Evolutionary conservation across 208 protist species (phyloP).

Genomic region (Trypanosoma rangeli): DNA sequence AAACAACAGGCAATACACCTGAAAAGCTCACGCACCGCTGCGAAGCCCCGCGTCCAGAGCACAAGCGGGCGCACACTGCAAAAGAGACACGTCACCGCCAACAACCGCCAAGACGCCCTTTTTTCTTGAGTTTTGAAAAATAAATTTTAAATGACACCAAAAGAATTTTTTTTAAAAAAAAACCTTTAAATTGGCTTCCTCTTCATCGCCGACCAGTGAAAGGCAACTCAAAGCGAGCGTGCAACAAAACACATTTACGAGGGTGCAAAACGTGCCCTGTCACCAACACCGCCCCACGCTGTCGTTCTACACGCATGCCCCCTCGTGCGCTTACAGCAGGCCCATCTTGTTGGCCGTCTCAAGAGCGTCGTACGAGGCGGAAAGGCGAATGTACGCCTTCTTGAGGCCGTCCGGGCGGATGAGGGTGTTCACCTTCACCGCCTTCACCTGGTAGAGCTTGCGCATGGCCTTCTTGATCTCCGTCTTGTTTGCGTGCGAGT

Average conservation of each 20-base stretch:
- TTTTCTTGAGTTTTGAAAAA: background rate
- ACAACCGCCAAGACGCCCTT: background rate
- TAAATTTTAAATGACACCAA: background rate
- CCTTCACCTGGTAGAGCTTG: constrained; percentile 98
- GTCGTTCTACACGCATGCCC: background rate
- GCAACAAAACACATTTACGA: background rate
- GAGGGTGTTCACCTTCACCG: constrained; percentile 98
- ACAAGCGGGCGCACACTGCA: background rate
- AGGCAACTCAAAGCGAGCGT: background rate
- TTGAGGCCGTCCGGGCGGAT: constrained; percentile 98
- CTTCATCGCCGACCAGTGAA: background rate
- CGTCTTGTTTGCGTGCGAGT: constrained; percentile 97
- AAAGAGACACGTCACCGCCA: background rate
- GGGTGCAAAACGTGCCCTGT: background rate
- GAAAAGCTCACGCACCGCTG: background rate
- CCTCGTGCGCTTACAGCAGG: constrained; percentile 62
- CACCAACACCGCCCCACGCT: background rate
- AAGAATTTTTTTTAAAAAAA: background rate
- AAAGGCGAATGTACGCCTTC: constrained; percentile 98
- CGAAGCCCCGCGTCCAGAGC: background rate
- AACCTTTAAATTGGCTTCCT: background rate
- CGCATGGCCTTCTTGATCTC: constrained; percentile 98
- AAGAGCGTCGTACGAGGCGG: constrained; percentile 95
- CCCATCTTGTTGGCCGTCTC: constrained; percentile 99
- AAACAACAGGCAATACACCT: background rate